phyloP scores from a whole-genome alignment of 768 basidiomycete species.

The Cantharellus cinnabarinus region DNA sequence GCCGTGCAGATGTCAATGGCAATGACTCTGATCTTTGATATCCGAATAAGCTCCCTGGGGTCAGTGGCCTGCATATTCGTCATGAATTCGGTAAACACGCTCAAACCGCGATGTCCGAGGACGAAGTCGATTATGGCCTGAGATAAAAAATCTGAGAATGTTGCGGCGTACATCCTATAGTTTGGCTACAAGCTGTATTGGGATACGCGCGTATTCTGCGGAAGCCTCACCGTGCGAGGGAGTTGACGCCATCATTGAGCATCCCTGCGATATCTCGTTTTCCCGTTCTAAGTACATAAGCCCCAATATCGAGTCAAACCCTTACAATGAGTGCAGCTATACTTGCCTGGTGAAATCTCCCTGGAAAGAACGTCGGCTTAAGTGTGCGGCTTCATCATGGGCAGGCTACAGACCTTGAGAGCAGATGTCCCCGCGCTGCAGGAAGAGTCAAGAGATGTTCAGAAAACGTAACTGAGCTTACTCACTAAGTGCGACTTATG shows the following conservation, averaged over 20 bases:
- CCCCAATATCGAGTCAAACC: constrained; percentile 4
- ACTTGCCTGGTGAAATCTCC: constrained; percentile 69
- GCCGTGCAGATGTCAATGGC: constrained; percentile 81
- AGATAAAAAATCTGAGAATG: constrained; percentile 88
- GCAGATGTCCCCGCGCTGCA: constrained; percentile 88
- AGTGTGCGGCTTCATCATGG: neutral
- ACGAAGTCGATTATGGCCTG: constrained; percentile 91
- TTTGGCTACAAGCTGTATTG: neutral
- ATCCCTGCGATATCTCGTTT: constrained; percentile 82
- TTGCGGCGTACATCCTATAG: constrained; percentile 65
- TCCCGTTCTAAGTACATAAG: constrained; percentile 44
- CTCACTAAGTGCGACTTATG: constrained; percentile 72
- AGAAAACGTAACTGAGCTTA: constrained; percentile 8
- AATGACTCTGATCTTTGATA: constrained; percentile 77
- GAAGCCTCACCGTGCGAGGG: constrained; percentile 44
- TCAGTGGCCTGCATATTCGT: constrained; percentile 79
- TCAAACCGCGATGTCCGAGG: constrained; percentile 66
- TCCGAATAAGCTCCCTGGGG: constrained; percentile 67
- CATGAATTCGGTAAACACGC: constrained; percentile 88
- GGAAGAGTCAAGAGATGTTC: neutral
- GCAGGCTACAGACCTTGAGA: constrained; percentile 40
- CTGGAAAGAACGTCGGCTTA: constrained; percentile 19
- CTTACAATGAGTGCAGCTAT: neutral
- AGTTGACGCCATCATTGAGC: constrained; percentile 91
- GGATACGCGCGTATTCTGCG: neutral